A percentile compares a stretch with the other conserved stretches of the same genome.
phyloP scores from a whole-genome alignment of 495 filamentous ascomycete species.

The Hapsidospora chrysogenum region DNA sequence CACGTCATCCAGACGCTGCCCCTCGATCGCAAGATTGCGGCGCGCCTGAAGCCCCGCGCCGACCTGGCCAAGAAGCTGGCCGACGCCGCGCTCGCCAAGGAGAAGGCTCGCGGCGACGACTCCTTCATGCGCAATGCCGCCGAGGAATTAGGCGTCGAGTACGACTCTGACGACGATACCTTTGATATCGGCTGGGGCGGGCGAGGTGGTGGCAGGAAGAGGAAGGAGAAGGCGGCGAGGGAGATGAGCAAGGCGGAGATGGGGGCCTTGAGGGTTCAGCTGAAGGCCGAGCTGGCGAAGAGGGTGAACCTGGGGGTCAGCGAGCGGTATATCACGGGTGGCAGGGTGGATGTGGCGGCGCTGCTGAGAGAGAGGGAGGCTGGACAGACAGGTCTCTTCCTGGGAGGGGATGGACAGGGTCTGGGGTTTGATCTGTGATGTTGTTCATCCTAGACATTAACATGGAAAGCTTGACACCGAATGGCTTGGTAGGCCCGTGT shows the following conservation, averaged over 20 bases:
- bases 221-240: conserved; percentile 55
- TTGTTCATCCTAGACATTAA: background rate
- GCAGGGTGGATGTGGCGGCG: conserved; percentile 66
- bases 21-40: conserved; percentile 63
- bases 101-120: conserved; percentile 68
- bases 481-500: no score
- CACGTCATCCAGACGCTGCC: conserved; percentile 62
- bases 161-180: conserved; percentile 75
- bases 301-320: conserved; percentile 84
- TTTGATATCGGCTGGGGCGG: conserved; percentile 36
- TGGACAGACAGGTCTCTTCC: conserved; percentile 9
- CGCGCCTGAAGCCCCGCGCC: conserved; percentile 55
- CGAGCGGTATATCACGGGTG: conserved; percentile 70
- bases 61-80: conserved; percentile 68
- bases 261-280: conserved; percentile 38
- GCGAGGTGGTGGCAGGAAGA: conserved; percentile 50
- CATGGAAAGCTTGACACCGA: background rate
- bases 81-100: conserved; percentile 68
- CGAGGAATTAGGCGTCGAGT: conserved; percentile 87
- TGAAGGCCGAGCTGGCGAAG: conserved; percentile 50
- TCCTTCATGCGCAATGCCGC: conserved; percentile 72
- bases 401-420: conserved; percentile 1
- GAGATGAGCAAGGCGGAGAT: conserved; percentile 55
- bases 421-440: background rate
- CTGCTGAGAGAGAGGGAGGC: conserved; percentile 42